A percentile compares a stretch with the other conserved stretches of the same genome.
phyloP scores from a whole-genome alignment of 495 filamentous ascomycete species.

The Penicillium crystallinum region DNA sequence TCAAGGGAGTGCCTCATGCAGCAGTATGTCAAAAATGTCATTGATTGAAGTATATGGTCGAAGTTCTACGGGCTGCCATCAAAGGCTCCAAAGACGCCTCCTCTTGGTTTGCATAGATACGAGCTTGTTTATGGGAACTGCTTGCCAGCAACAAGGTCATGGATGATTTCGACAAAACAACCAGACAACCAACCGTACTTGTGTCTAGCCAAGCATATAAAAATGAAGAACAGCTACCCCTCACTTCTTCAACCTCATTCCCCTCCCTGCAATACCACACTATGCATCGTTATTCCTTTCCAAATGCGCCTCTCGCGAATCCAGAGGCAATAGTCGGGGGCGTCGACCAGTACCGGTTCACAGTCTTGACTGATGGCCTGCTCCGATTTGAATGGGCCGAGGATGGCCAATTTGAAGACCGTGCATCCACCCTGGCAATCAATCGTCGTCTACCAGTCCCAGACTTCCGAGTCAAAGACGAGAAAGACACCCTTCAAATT shows the following conservation, averaged over 20 bases:
- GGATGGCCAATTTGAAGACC: conserved; percentile 53
- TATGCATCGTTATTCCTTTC: conserved; percentile 42
- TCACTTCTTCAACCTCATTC: background rate
- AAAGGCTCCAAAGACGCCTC: too few relatives aligned
- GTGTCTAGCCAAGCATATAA: background rate
- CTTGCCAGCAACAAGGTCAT: too few relatives aligned
- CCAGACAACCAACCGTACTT: too few relatives aligned
- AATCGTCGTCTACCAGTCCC: conserved; percentile 45
- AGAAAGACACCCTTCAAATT: conserved; percentile 38
- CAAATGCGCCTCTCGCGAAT: conserved; percentile 39
- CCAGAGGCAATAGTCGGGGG: conserved; percentile 41
- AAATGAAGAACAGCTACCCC: background rate
- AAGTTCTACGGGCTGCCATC: too few relatives aligned
- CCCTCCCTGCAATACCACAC: background rate
- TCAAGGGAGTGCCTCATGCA: too few relatives aligned
- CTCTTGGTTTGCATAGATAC: too few relatives aligned
- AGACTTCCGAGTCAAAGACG: conserved; percentile 38
- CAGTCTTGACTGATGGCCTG: conserved; percentile 45
- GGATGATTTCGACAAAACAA: too few relatives aligned
- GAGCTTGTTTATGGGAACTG: too few relatives aligned
- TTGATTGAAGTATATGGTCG: too few relatives aligned
- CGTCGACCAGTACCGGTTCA: conserved; percentile 48
- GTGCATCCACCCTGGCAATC: conserved; percentile 52
- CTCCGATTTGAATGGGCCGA: conserved; percentile 54
- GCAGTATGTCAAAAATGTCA: too few relatives aligned